Percentiles rank a stretch among this genome's conserved stretches.
These are phyloP conservation scores for Nicotiana tomentosiformis DNA, from an alignment of 257 asterid species.

Conservation along the genomic window DNA sequence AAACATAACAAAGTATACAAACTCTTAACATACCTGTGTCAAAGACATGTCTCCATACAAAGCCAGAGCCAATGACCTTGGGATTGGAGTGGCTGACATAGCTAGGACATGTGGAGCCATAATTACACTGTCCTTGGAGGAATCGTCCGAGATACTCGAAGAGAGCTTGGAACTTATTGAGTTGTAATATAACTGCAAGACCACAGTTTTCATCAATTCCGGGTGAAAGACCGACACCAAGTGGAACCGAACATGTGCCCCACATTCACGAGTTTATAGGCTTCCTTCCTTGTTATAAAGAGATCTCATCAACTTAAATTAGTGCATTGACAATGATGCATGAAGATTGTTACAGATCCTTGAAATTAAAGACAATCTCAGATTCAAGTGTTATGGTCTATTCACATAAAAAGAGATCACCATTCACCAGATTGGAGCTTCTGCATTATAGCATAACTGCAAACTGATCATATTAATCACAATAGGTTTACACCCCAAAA, in stretches of 20 bases:
- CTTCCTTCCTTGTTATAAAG: not conserved
- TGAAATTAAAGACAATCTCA: not conserved
- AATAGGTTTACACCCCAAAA: too few species aligned
- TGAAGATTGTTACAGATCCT: not conserved
- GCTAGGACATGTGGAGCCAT: slow-evolving; percentile 98
- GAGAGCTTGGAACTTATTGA: slow-evolving; percentile 45
- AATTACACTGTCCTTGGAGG: slow-evolving; percentile 27
- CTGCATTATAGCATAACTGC: not conserved
- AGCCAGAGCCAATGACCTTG: slow-evolving; percentile 93
- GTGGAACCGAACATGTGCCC: not conserved
- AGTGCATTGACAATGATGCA: not conserved
- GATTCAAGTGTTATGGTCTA: not conserved
- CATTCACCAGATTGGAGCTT: not conserved
- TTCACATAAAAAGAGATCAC: not conserved
- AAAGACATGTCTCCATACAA: slow-evolving; percentile 95
- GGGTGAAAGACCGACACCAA: not conserved
- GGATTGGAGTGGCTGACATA: slow-evolving; percentile 98
- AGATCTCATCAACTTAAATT: not conserved
- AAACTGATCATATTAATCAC: not conserved
- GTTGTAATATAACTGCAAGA: slow-evolving; percentile 70
- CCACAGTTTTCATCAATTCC: slow-evolving; percentile 15
- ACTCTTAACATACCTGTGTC: slow-evolving; percentile 64
- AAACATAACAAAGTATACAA: not conserved
- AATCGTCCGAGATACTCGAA: slow-evolving; percentile 34
- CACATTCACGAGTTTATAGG: not conserved